Evolutionary conservation across 108 stramenopile species (phyloP).

Genomic region (Fistulifera pelliculosa): DNA sequence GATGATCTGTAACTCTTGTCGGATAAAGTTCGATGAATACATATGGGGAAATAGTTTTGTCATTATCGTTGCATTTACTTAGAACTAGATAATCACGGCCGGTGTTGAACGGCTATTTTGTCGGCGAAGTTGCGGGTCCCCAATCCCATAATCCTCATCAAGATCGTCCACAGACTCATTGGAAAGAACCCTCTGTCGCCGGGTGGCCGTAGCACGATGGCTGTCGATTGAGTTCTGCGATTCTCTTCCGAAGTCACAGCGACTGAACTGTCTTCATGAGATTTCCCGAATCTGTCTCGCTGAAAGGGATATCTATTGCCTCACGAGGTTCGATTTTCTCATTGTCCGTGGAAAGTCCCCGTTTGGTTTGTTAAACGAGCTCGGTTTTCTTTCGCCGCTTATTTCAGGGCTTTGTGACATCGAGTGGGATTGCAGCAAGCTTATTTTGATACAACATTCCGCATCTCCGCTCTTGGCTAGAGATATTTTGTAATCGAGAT

Average conservation of each 20-base stretch:
- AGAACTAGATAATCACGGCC: neutral
- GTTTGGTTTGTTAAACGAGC: neutral
- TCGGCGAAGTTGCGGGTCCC: neutral
- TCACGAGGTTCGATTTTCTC: neutral
- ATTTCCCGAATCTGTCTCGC: neutral
- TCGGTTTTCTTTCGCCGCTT: neutral
- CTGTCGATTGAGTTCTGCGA: constrained; percentile 34
- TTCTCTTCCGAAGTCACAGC: constrained; percentile 20
- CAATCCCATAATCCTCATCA: constrained; percentile 42
- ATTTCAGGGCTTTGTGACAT: neutral
- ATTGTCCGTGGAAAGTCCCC: neutral
- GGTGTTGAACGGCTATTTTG: neutral
- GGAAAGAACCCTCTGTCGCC: constrained; percentile 32
- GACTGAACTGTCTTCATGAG: neutral
- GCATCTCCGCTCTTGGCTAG: constrained; percentile 39
- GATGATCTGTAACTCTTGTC: no score
- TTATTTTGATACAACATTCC: constrained; percentile 51
- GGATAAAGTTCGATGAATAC: no score
- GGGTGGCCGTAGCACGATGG: constrained; percentile 17
- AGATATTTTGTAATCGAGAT: constrained; percentile 43
- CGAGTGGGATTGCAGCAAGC: constrained; percentile 25
- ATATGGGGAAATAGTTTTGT: no score
- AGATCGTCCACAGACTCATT: constrained; percentile 39
- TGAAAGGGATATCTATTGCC: neutral
- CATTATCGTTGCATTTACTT: no score